Evolutionary conservation across 2,329 filamentous ascomycete genomes (phyloP).

Genomic region (Colletotrichum sp.): DNA sequence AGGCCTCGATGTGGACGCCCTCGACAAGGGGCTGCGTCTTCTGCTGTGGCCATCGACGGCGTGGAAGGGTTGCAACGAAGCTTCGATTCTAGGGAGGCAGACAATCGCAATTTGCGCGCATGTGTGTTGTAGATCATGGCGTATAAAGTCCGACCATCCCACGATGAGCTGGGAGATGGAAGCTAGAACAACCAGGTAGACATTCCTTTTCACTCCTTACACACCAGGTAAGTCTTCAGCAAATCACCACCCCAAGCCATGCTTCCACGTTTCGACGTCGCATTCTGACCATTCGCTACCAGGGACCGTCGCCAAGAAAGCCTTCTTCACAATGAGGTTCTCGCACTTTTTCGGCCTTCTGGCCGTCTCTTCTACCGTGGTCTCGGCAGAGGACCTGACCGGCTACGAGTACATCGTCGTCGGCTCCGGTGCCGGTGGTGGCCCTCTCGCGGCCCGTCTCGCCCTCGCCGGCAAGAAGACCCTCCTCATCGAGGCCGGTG

Average conservation of each 20-base stretch:
- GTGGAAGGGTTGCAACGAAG: neutral
- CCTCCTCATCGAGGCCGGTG: conserved; percentile 65
- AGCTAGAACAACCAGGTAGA: neutral
- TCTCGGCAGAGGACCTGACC: conserved; percentile 22
- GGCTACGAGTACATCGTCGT: conserved; percentile 68
- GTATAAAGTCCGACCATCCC: neutral
- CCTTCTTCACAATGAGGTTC: conserved; percentile 11
- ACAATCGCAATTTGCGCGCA: neutral
- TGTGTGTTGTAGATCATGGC: neutral
- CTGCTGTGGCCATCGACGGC: neutral
- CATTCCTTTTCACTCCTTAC: neutral
- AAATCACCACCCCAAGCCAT: neutral
- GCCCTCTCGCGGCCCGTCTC: conserved; percentile 61
- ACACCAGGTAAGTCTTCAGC: neutral
- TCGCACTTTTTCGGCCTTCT: conserved; percentile 19
- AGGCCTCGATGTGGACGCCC: neutral
- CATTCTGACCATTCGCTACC: neutral
- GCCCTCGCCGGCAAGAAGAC: conserved; percentile 64
- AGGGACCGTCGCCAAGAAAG: neutral
- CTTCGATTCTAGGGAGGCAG: neutral
- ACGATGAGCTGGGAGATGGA: neutral
- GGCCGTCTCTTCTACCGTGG: conserved; percentile 22
- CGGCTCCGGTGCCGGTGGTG: conserved; percentile 64
- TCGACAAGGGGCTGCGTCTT: neutral
- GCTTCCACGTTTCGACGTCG: neutral